phyloP scores from a whole-genome alignment of 2,329 filamentous ascomycete genomes.

The Ophiobolus disseminans region DNA sequence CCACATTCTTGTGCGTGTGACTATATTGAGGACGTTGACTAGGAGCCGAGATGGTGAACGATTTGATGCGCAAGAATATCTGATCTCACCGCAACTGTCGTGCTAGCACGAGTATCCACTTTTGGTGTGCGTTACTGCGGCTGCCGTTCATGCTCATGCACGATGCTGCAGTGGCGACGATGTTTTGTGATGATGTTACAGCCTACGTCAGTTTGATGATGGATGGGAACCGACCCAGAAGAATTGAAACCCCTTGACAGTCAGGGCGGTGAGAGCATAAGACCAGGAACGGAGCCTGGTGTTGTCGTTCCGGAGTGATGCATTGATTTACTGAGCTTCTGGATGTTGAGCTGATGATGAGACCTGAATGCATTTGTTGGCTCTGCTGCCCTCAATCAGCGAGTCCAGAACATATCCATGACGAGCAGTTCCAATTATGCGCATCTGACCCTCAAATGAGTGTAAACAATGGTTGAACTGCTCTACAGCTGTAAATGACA shows the following conservation, averaged over 20 bases:
- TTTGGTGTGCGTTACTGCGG: neutral
- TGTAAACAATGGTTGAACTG: neutral
- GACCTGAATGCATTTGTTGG: neutral
- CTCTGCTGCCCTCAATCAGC: neutral
- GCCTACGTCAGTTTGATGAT: neutral
- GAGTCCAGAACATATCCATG: neutral
- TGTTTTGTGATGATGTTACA: neutral
- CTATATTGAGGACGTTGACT: too few relatives aligned
- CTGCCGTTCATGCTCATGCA: slow-evolving; percentile 1
- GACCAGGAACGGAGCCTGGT: too few relatives aligned
- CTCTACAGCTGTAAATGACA: too few relatives aligned
- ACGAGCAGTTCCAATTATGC: neutral
- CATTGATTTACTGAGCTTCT: neutral
- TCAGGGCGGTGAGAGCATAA: too few relatives aligned
- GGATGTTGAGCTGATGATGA: neutral
- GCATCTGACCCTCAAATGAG: neutral
- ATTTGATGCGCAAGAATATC: too few relatives aligned
- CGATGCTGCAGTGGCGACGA: neutral
- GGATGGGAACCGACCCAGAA: neutral
- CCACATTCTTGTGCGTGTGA: too few relatives aligned
- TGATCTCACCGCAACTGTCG: slow-evolving; percentile 3
- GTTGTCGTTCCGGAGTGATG: too few relatives aligned
- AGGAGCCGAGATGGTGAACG: too few relatives aligned
- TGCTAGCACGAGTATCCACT: neutral
- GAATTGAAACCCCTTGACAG: neutral